Evolutionary conservation across 352 stramenopile genomes (phyloP), one percentile per base, ranked within the genome.

Genomic region (Blastocystis sp.): DNA sequence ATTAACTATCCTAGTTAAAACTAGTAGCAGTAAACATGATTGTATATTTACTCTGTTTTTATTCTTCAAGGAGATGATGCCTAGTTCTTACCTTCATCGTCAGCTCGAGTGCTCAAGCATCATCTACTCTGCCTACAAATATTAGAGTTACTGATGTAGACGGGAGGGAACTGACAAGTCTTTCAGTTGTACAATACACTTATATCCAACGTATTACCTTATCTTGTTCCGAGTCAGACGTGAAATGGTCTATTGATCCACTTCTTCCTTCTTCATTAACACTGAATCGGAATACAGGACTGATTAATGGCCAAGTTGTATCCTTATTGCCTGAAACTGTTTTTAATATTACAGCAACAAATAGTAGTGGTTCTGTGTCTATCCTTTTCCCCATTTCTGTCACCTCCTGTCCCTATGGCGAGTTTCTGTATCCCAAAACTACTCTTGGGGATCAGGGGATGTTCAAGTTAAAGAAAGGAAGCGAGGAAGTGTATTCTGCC

Each of bases 291-390:
- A 33, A 62, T 33, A 62, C 19, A 62, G 56, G 56, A 33, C 3
- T 62, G 19, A 62, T 62, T 62, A 62, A 62, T 62, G 56, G 56
- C 6, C 56, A 62, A 62, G 56, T 62, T 62, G 56, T 62, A 5
- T n/a, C 19, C 27, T 62, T 62, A 33, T 33, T 62, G 56, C 19
- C 19, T 17, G 19, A n/a, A 62, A 33, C 56, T 13, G 5, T 13
- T 2, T 62, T 33, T 33, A 62, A 62, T 33, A n/a, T 62, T n/a
- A 62, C 56, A 33, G 56, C 56, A 15, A 62, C 56, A 33, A 51
- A 24, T 22, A 22, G 22, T 76, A 44, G 53, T n/a, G 33, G 64
- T 3, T 56, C 44, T 37, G 13, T 44, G 15, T 54, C 64, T 7
- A 53, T 76, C 53, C 64, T 44, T 17, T 44, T 76, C 33, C 27